Evolutionary conservation across 306 rosid genomes (phyloP).

Genomic region (Rosa multiflora): DNA sequence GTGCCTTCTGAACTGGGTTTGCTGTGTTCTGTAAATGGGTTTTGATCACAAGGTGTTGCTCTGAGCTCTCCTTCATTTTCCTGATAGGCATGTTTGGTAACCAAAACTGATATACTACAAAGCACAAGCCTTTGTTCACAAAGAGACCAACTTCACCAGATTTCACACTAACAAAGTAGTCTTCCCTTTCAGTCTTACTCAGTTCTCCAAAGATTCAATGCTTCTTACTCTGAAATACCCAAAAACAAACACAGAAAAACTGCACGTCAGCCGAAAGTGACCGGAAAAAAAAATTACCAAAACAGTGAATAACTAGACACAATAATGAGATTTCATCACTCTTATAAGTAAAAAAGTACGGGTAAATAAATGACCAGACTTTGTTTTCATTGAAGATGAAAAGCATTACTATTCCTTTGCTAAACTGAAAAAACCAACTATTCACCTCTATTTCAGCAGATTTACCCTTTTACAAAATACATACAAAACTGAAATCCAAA

Average conservation of each 20-base stretch:
- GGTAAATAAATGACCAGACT: slow-evolving; percentile 29
- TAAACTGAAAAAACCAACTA: slow-evolving; percentile 37
- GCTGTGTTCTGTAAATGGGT: slow-evolving; percentile 69
- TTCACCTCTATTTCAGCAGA: slow-evolving; percentile 39
- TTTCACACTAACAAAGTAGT: slow-evolving; percentile 18
- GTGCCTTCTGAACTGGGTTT: slow-evolving; percentile 57
- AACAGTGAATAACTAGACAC: slow-evolving; percentile 33
- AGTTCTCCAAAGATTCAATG: slow-evolving; percentile 38
- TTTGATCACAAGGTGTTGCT: slow-evolving; percentile 92
- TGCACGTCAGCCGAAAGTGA: slow-evolving; percentile 27
- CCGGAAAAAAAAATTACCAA: slow-evolving; percentile 16
- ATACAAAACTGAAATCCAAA: slow-evolving; percentile 11
- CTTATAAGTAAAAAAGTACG: slow-evolving; percentile 32
- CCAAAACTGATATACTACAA: slow-evolving; percentile 18
- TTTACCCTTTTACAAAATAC: slow-evolving; percentile 3
- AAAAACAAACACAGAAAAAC: slow-evolving; percentile 34
- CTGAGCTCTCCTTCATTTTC: slow-evolving; percentile 92
- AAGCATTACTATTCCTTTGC: slow-evolving; percentile 53
- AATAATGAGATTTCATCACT: slow-evolving; percentile 42
- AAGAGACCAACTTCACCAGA: slow-evolving; percentile 34
- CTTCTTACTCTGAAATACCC: slow-evolving; percentile 35
- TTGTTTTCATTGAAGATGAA: slow-evolving; percentile 40
- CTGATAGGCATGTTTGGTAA: slow-evolving; percentile 72
- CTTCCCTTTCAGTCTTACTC: slow-evolving; percentile 36
- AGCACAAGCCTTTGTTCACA: slow-evolving; percentile 24